Conservation (phyloP, 331 rosid species). For the Rhamnella rubrinervis region DNA sequence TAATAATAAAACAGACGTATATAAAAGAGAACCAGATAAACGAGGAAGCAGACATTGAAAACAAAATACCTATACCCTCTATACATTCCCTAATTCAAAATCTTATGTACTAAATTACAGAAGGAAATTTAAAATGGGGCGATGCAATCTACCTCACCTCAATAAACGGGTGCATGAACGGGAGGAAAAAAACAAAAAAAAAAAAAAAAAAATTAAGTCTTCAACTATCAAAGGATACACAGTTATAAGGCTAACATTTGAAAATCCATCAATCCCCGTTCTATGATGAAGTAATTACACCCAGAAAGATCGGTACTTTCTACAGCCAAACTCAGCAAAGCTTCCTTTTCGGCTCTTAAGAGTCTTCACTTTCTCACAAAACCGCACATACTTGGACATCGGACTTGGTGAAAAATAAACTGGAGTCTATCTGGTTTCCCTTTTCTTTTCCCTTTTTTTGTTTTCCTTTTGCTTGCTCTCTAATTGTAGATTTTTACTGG, state of each 20-base stretch:
- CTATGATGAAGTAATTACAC: not conserved
- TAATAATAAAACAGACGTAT: not conserved
- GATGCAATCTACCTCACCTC: conserved; percentile 14
- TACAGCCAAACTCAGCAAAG: not conserved
- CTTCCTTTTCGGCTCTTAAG: not conserved
- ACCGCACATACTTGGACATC: not conserved
- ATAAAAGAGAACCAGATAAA: not conserved
- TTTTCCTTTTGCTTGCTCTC: conserved; percentile 23
- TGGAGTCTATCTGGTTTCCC: not conserved
- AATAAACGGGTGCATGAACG: conserved; percentile 1
- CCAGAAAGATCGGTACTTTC: not conserved
- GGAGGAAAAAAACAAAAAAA: not conserved
- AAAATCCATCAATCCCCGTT: not conserved
- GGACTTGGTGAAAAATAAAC: not conserved
- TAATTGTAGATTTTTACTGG: conserved; percentile 91
- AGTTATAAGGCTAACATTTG: not conserved
- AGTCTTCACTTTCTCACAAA: not conserved
- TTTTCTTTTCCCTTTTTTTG: conserved; percentile 9
- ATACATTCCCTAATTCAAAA: conserved; percentile 14
- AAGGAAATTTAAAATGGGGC: not conserved
- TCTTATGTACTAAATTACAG: conserved; percentile 16
- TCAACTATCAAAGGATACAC: not conserved
- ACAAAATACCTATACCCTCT: conserved; percentile 19
- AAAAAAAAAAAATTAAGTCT: not conserved
- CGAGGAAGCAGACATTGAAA: conserved; percentile 13